Conservation (phyloP, 108 stramenopile species). For the Schizochytrium sp. region DNA sequence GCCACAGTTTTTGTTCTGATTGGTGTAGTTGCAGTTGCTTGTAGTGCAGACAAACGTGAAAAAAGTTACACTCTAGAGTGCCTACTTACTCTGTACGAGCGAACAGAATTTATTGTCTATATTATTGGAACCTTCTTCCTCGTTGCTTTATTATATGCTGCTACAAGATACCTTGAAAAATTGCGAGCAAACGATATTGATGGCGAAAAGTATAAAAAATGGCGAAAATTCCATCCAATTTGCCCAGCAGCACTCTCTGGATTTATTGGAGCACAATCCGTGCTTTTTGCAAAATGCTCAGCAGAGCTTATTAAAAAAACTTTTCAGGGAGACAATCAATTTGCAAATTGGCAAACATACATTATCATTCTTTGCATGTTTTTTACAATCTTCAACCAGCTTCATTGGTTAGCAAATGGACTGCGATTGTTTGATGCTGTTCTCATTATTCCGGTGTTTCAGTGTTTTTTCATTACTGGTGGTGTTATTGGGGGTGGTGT, state of each 20-base stretch:
- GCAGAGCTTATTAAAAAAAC: constrained; percentile 64
- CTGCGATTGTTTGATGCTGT: constrained; percentile 63
- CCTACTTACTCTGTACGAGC: constrained; percentile 33
- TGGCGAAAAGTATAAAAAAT: constrained; percentile 15
- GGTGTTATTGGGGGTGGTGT: constrained; percentile 62
- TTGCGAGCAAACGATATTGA: background rate
- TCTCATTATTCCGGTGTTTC: constrained; percentile 65
- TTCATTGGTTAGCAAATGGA: constrained; percentile 63
- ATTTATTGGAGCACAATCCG: constrained; percentile 62
- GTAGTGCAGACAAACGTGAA: constrained; percentile 46
- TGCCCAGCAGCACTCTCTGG: constrained; percentile 59
- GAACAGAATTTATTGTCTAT: constrained; percentile 54
- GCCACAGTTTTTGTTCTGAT: constrained; percentile 60
- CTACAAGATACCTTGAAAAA: background rate
- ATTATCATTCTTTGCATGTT: constrained; percentile 62
- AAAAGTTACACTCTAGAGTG: constrained; percentile 48
- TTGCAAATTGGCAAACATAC: constrained; percentile 46
- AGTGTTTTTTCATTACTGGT: constrained; percentile 63
- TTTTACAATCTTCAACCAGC: constrained; percentile 61
- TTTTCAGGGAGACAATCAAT: constrained; percentile 57
- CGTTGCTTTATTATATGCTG: constrained; percentile 5
- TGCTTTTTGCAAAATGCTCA: constrained; percentile 65
- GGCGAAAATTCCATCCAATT: constrained; percentile 54
- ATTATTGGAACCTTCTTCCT: background rate
- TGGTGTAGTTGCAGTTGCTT: constrained; percentile 42